Base-by-base conservation (phyloP, 257 asterid species). In the Scutellaria barbata region DNA sequence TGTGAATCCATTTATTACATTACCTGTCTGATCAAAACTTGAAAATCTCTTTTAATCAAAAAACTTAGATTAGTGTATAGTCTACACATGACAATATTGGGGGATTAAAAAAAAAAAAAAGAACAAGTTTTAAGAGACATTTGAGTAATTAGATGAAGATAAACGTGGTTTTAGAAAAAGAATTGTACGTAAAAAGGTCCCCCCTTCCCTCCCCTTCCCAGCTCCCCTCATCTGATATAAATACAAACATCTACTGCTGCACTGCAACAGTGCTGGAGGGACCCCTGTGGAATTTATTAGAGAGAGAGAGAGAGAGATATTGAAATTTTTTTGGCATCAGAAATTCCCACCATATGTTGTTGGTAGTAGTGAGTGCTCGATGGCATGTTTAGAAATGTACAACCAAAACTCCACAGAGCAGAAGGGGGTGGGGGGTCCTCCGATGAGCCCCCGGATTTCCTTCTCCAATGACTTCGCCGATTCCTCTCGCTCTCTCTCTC, bases 391-490 rank as follows among this genome's bases (percentile, higher is more conserved):
- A 66, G 83, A 87, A 89, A 71, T 89, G 98, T 86, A 93, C 87
- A 90, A 92, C 82, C 80, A 86, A 71, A 87, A 88, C 63, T 3
- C 5, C 35, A 30, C 80, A 50, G 82, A 87, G 11, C 88, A 69
- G 77, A 75, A 81, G 82, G 35, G 35, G 35, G 35, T 25, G 30
- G 30, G 30, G 2, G 30, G 30, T 30, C 84, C 86, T 25, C 88
- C 85, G 9, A 84, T 84, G 77, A 89, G 96, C 85, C 99, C 99
- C 0, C 72, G 99, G 25, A 94, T 94, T 54, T 94, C 99, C 55
- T 94, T 94, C 84, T 94, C 99, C 25, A 94, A 84, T 61, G 99
- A 94, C 73, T 89, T 94, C 66, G 83, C 77, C 4, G 98, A 85
- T 8, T 76, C 89, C 10, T 54, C 69, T 10, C 74, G 46, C 4